A percentile compares a stretch with the other conserved stretches of the same genome.
These are phyloP conservation scores for Colletotrichum chrysophilum DNA, from an alignment of 2,329 filamentous ascomycete genomes.

Conservation along the genomic window DNA sequence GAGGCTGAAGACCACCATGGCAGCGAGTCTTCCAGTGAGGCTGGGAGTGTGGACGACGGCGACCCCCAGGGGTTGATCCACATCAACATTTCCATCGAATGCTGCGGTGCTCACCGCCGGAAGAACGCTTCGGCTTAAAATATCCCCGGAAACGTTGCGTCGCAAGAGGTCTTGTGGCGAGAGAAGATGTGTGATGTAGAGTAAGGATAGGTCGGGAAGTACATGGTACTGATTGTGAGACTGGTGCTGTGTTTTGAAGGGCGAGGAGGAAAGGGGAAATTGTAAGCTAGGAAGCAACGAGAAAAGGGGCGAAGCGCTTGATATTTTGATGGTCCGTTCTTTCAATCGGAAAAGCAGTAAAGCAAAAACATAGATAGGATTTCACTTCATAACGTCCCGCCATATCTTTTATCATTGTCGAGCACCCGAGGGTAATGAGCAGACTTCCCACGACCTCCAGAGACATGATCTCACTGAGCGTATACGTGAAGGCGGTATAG, in stretches of 20 bases:
- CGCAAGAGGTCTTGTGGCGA: too few species aligned
- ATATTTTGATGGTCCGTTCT: neutral
- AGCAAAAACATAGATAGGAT: neutral
- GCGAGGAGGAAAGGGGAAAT: neutral
- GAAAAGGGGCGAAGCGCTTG: neutral
- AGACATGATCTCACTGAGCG: too few species aligned
- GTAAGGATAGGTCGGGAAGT: too few species aligned
- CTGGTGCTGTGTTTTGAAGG: neutral
- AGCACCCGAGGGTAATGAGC: too few species aligned
- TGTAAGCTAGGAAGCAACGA: neutral
- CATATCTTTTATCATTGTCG: too few species aligned
- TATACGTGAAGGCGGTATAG: too few species aligned
- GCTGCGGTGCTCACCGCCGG: neutral
- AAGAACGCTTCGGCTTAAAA: neutral
- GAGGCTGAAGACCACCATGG: neutral
- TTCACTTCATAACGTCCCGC: neutral
- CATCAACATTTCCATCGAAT: neutral
- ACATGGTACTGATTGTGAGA: too few species aligned
- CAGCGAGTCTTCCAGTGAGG: neutral
- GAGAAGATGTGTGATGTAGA: too few species aligned
- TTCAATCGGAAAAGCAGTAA: neutral
- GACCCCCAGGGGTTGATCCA: neutral
- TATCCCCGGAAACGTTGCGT: neutral
- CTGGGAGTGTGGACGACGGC: neutral
- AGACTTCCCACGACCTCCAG: too few species aligned